phyloP scores from a whole-genome alignment of 2,329 filamentous ascomycete species.

The Fusarium austroafricanum region DNA sequence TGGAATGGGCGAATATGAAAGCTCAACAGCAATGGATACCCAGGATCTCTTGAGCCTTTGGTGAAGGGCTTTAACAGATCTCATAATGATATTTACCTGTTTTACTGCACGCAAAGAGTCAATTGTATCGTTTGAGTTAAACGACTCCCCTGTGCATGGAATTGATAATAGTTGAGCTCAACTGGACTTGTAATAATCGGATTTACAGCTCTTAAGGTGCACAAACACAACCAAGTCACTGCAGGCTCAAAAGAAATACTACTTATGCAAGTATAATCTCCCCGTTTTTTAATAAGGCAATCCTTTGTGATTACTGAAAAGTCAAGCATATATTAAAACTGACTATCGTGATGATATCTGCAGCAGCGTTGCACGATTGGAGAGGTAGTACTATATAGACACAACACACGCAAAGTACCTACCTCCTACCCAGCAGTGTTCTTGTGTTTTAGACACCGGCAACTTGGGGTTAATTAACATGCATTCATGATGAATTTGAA shows the following conservation, averaged over 20 bases:
- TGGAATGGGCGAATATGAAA: slow-evolving; percentile 67
- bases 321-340: too few species aligned
- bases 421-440: too few species aligned
- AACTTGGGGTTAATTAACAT: too few species aligned
- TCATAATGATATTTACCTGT: background rate
- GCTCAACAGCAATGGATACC: slow-evolving; percentile 56
- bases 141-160: too few species aligned
- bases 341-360: background rate
- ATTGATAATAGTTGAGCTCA: background rate
- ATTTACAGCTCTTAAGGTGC: background rate
- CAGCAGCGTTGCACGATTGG: background rate
- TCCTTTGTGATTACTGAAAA: too few species aligned
- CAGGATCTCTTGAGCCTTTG: slow-evolving; percentile 59
- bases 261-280: too few species aligned
- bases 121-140: background rate
- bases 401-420: background rate
- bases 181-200: background rate
- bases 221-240: background rate
- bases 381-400: background rate
- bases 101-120: background rate
- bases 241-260: too few species aligned
- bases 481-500: background rate
- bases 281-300: too few species aligned
- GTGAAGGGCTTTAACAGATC: slow-evolving; percentile 44
- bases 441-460: too few species aligned